Base-by-base conservation (phyloP, 78 protist species). In the Monosiga brevicollis region DNA sequence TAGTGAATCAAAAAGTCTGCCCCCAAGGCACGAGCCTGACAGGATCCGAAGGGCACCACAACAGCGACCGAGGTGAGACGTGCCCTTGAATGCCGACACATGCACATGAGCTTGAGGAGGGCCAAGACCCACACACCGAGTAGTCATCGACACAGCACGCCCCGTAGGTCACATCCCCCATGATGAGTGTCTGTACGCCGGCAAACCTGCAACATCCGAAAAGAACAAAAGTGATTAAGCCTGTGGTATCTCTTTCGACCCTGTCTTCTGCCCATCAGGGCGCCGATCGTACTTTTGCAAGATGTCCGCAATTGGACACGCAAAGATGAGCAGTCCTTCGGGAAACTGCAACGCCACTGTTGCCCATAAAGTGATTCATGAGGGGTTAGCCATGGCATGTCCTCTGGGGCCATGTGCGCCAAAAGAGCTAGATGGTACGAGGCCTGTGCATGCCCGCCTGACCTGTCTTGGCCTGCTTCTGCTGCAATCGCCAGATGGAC, bases 81-180 rank as follows among this genome's bases (percentile, higher is more conserved):
- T 0, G 98, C 98, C 62, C 15, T 6, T 49, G 62, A 49, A 49
- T 15, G 6, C 29, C 62, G 15, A 49, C 62, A 49, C 62, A 49
- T 15, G 15, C 62, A 49, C 62, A 49, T 15, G n/a, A n/a, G n/a
- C n/a, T n/a, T n/a, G n/a, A n/a, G n/a, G n/a, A n/a, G n/a, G n/a
- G n/a, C n/a, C n/a, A n/a, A 49, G 29, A 49, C 62, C 6, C 62
- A 49, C 62, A 49, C 15, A 49, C 62, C 0, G 99, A 84, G 42
- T 84, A 92, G 80, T 97, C 99, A 35, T 97, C 99, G 70, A 97
- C 94, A 37, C 99, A 97, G 89, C 99, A 98, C 9, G 99, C 96
- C 38, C 99, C 99, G 82, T 97, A 97, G 22, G 98, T 95, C 6
- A 97, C 99, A 70, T 98, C 99, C 38, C 99, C 99, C 94, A 98